These are phyloP conservation scores for Pyrenochaeta sp. DNA, from an alignment of 2,329 filamentous ascomycete genomes.

Conservation along the genomic window DNA sequence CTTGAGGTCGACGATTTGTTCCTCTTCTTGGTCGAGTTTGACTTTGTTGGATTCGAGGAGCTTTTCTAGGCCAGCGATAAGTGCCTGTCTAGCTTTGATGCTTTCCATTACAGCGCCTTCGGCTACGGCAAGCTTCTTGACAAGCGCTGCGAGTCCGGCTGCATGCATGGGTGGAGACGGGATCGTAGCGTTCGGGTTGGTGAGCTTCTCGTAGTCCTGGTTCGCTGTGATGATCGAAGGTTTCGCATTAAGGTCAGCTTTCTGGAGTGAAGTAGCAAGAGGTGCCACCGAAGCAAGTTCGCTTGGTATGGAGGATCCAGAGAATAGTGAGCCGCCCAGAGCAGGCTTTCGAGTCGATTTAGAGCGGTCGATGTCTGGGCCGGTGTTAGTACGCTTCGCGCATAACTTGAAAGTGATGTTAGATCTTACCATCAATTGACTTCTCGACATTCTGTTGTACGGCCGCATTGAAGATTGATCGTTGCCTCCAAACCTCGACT, in stretches of 20 bases:
- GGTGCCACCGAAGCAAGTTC: slow-evolving; percentile 80
- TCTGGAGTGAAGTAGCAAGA: slow-evolving; percentile 75
- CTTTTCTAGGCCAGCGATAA: slow-evolving; percentile 83
- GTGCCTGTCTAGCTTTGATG: slow-evolving; percentile 80
- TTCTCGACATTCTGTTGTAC: slow-evolving; percentile 84
- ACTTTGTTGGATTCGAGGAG: slow-evolving; percentile 76
- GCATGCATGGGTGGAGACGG: slow-evolving; percentile 91
- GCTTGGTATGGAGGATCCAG: slow-evolving; percentile 68
- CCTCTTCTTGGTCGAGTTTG: slow-evolving; percentile 74
- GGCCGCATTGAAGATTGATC: slow-evolving; percentile 80
- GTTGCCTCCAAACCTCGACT: slow-evolving; percentile 91
- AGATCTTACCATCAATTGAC: slow-evolving; percentile 73
- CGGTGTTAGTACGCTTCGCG: slow-evolving; percentile 14
- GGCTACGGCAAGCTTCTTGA: slow-evolving; percentile 86
- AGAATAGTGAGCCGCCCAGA: slow-evolving; percentile 75
- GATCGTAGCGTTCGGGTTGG: slow-evolving; percentile 70
- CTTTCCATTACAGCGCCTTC: slow-evolving; percentile 89
- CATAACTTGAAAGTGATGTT: no score
- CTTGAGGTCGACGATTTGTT: slow-evolving; percentile 68
- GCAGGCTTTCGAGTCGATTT: slow-evolving; percentile 62
- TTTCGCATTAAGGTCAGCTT: slow-evolving; percentile 73
- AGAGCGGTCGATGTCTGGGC: slow-evolving; percentile 64
- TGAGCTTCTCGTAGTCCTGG: slow-evolving; percentile 83
- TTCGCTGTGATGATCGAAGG: slow-evolving; percentile 74
- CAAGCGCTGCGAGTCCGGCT: slow-evolving; percentile 84